phyloP scores from a whole-genome alignment of 108 stramenopile species.

The Schizochytrium sp. region DNA sequence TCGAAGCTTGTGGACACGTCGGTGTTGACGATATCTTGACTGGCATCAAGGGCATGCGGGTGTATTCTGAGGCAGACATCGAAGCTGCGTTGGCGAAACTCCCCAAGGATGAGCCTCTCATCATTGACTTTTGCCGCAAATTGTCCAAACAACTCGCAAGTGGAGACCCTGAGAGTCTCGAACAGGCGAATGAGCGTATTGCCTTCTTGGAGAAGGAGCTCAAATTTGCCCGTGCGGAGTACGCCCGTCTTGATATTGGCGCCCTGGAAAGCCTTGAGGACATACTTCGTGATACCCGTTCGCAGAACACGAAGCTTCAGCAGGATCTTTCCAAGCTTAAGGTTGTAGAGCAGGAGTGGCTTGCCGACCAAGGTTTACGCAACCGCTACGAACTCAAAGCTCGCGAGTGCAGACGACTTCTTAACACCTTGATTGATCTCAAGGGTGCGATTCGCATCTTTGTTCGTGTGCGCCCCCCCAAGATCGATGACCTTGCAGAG shows the following conservation, averaged over 20 bases:
- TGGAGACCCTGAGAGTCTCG: slow-evolving; percentile 27
- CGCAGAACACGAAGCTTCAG: not conserved
- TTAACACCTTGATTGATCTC: slow-evolving; percentile 83
- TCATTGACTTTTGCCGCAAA: slow-evolving; percentile 35
- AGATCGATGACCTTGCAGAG: slow-evolving; percentile 3
- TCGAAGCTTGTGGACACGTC: slow-evolving; percentile 52
- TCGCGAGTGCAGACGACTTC: slow-evolving; percentile 72
- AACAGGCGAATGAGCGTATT: slow-evolving; percentile 12
- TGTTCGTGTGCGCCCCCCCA: slow-evolving; percentile 83
- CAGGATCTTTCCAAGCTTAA: not conserved
- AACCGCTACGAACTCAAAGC: slow-evolving; percentile 18
- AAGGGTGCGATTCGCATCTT: slow-evolving; percentile 87
- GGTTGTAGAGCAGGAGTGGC: slow-evolving; percentile 40
- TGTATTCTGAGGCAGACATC: not conserved
- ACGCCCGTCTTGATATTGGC: slow-evolving; percentile 48
- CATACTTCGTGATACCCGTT: slow-evolving; percentile 17
- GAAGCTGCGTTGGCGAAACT: not conserved
- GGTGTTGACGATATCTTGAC: slow-evolving; percentile 29
- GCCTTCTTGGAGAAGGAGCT: slow-evolving; percentile 33
- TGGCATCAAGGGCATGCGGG: slow-evolving; percentile 37
- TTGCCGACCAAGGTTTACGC: slow-evolving; percentile 8
- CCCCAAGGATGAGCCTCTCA: not conserved
- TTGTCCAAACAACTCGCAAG: not conserved
- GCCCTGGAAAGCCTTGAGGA: slow-evolving; percentile 41
- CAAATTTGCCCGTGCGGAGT: slow-evolving; percentile 40